Evolutionary conservation across 2,329 filamentous ascomycete species (phyloP).

Genomic region (Venturiaceae sp.): DNA sequence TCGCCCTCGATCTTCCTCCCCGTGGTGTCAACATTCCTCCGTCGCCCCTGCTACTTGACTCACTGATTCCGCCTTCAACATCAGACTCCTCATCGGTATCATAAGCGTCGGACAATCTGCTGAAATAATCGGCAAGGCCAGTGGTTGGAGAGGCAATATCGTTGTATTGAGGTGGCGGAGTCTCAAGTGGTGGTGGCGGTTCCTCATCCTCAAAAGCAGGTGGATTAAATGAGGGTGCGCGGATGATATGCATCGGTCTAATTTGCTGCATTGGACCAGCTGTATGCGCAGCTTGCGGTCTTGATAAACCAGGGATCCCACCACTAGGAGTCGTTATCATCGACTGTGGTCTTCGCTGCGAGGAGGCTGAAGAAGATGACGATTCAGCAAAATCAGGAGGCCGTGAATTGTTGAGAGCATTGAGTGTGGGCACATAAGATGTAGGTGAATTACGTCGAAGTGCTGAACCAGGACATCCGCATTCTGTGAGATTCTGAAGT

Average conservation of each 20-base stretch:
- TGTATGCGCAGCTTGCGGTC: constrained; percentile 36
- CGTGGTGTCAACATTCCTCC: constrained; percentile 20
- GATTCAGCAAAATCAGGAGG: neutral
- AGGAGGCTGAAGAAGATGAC: constrained; percentile 7
- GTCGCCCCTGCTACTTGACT: constrained; percentile 18
- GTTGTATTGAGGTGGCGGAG: constrained; percentile 80
- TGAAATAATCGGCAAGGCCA: constrained; percentile 77
- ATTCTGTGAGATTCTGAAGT: constrained; percentile 36
- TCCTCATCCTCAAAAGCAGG: constrained; percentile 77
- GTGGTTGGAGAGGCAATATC: constrained; percentile 57
- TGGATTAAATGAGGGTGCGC: constrained; percentile 78
- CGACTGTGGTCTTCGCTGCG: constrained; percentile 12
- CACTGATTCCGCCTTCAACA: constrained; percentile 36
- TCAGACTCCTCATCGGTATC: constrained; percentile 52
- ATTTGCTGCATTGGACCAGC: constrained; percentile 32
- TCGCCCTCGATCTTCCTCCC: neutral
- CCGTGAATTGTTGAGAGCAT: constrained; percentile 33
- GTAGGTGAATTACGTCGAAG: constrained; percentile 37
- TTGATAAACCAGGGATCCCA: constrained; percentile 35
- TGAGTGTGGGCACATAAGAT: constrained; percentile 45
- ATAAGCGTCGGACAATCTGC: constrained; percentile 57
- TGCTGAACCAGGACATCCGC: constrained; percentile 59
- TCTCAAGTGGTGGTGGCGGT: constrained; percentile 63
- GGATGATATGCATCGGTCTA: constrained; percentile 75
- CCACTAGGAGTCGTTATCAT: neutral